Base-by-base conservation (phyloP, 352 stramenopile species). In the Pythium rhizo-oryzae region DNA sequence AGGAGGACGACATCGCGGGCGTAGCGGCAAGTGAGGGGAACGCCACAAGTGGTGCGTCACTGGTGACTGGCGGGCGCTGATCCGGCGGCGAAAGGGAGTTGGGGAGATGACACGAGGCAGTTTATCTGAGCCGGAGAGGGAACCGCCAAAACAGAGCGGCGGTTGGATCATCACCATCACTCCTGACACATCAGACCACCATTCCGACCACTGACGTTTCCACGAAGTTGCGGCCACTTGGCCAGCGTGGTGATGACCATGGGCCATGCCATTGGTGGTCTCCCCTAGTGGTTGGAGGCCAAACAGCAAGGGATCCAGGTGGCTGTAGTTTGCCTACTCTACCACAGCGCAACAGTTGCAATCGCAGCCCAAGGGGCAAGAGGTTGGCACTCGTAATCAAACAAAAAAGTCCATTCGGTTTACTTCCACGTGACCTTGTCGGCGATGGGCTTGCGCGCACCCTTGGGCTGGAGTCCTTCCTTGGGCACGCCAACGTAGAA, bases 401-500 rank as follows among this genome's bases (percentile, higher is more conserved):
- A 33, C 28, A 33, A 33, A 2, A 8, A 21, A 4, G 18, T 50
- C 43, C 3, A 52, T 25, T 52, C 19, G 46, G 21, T 24, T 58
- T 69, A 65, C 55, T 73, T 58, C 70, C 70, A 77, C 50, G 49
- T 73, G 62, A 96, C 81, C 72, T 96, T 96, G 41, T 94, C 85
- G 19, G 76, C 61, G 46, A 93, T 93, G 9, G 84, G 77, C 60
- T 89, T 91, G 55, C 86, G 86, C 8, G 66, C 69, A 23, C 84
- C 85, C 59, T 82, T 87, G 1, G 79, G 73, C 21, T 80, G 69
- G 24, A 81, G 67, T 1, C 73, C 78, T 35, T 67, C 75, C 68
- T 89, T 93, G 4, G 78, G 75, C 55, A 86, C 81, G 15, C 86
- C 88, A 9, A 96, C 80, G 78, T 96, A 96, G 66, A 96, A 94